A percentile compares a stretch with the other conserved stretches of the same genome.
Evolutionary conservation across 192 early-diverging fungal genomes (phyloP).

Genomic region (Paraglomus occultum): DNA sequence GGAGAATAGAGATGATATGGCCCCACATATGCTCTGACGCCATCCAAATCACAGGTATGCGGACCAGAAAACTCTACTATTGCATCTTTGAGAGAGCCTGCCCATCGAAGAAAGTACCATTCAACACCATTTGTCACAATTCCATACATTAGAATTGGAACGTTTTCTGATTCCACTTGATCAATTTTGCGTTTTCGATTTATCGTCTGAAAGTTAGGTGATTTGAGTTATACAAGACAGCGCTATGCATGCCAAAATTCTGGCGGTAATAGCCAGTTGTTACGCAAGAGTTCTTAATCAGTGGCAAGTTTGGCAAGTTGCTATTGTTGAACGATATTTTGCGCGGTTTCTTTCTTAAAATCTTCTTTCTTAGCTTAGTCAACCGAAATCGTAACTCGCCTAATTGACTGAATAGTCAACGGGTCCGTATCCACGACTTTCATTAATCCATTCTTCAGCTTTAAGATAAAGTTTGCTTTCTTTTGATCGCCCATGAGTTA

Average conservation of each 20-base stretch:
- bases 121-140: slow-evolving; percentile 19
- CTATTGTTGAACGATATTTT: slow-evolving; percentile 14
- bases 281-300: too few species aligned
- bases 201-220: neutral
- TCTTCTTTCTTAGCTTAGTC: slow-evolving; percentile 10
- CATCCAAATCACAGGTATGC: slow-evolving; percentile 9
- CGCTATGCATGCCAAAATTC: neutral
- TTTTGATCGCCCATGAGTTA: neutral
- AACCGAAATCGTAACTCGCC: too few species aligned
- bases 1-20: neutral
- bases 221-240: neutral
- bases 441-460: slow-evolving; percentile 12
- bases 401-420: too few species aligned
- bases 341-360: slow-evolving; percentile 4
- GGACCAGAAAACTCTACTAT: slow-evolving; percentile 4
- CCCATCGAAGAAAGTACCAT: slow-evolving; percentile 23
- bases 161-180: neutral
- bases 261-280: too few species aligned
- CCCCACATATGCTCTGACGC: neutral
- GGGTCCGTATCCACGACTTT: neutral
- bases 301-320: too few species aligned
- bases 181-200: neutral
- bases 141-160: slow-evolving; percentile 1
- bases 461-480: neutral
- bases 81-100: neutral